A percentile compares a stretch with the other conserved stretches of the same genome.
phyloP scores from a whole-genome alignment of 805 yeast genomes.

The Lipomyces orientalis region DNA sequence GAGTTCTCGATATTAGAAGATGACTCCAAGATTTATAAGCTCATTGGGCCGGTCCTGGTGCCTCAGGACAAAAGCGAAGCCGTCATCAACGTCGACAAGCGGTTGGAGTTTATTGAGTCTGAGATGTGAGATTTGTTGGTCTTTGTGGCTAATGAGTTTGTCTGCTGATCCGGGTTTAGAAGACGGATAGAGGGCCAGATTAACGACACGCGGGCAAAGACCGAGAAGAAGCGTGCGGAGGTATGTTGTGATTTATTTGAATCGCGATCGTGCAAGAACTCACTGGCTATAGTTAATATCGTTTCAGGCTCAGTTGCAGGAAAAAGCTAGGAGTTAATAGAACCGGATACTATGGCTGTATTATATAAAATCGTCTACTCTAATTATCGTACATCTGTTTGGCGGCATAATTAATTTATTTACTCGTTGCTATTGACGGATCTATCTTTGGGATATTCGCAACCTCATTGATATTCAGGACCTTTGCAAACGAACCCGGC shows the following conservation, averaged over 20 bases:
- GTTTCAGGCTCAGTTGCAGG: conserved; percentile 32
- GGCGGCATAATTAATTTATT: not conserved
- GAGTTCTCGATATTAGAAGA: conserved; percentile 74
- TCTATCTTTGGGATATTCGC: conserved; percentile 30
- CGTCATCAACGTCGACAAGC: conserved; percentile 77
- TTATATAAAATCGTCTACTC: not conserved
- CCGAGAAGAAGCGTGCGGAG: conserved; percentile 66
- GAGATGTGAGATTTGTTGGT: conserved; percentile 59
- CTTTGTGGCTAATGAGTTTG: not conserved
- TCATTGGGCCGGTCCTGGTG: conserved; percentile 88
- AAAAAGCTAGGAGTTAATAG: conserved; percentile 5
- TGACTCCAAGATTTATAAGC: conserved; percentile 79
- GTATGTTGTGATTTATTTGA: conserved; percentile 32
- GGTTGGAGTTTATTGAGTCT: conserved; percentile 81
- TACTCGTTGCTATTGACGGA: conserved; percentile 2
- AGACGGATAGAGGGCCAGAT: conserved; percentile 75
- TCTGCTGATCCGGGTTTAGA: conserved; percentile 30
- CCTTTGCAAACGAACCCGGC: conserved; percentile 13
- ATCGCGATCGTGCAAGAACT: not conserved
- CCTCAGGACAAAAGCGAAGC: conserved; percentile 91
- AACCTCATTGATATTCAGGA: conserved; percentile 31
- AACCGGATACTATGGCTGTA: not conserved
- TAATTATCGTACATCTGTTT: not conserved
- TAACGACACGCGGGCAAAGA: conserved; percentile 56
- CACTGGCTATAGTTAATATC: conserved; percentile 23